A percentile compares a stretch with the other conserved stretches of the same genome.
Conservation (phyloP, 2,329 filamentous ascomycete genomes). For the Waltergamsia citrina region DNA sequence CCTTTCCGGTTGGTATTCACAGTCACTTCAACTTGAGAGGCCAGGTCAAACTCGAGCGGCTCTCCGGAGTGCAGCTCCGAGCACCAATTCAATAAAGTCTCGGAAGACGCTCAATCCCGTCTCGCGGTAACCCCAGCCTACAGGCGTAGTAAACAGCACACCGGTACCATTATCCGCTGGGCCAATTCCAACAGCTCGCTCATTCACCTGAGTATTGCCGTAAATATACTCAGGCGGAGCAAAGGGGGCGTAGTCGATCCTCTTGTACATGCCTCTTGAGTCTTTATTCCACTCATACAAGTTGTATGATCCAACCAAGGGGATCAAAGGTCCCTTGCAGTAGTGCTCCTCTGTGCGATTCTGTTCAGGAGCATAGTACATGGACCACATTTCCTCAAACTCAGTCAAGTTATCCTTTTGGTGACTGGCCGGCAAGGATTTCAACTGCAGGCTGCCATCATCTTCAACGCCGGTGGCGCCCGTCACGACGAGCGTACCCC, state of each 20-base stretch:
- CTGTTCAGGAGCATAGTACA: slow-evolving; percentile 7
- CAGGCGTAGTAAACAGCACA: slow-evolving; percentile 5
- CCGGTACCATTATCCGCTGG: slow-evolving; percentile 3
- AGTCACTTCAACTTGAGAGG: slow-evolving; percentile 7
- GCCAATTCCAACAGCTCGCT: slow-evolving; percentile 6
- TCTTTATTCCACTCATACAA: slow-evolving; percentile 7
- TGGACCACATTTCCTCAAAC: slow-evolving; percentile 5
- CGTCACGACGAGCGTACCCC: slow-evolving; percentile 7
- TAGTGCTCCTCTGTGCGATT: slow-evolving; percentile 4
- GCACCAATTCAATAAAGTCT: slow-evolving; percentile 4
- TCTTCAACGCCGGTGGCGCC: slow-evolving; percentile 6
- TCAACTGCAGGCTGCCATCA: slow-evolving; percentile 5
- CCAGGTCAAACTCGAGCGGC: slow-evolving; percentile 3
- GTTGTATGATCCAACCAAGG: slow-evolving; percentile 6
- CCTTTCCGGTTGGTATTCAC: slow-evolving; percentile 3
- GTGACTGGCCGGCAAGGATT: slow-evolving; percentile 6
- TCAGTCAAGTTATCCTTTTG: slow-evolving; percentile 2
- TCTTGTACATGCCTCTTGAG: slow-evolving; percentile 4
- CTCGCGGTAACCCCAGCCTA: slow-evolving; percentile 6
- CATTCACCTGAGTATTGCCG: slow-evolving; percentile 6
- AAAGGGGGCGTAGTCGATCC: slow-evolving; percentile 6
- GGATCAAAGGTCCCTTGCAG: slow-evolving; percentile 7
- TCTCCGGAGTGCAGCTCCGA: slow-evolving; percentile 4
- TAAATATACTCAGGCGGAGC: slow-evolving; percentile 8
- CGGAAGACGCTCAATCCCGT: slow-evolving; percentile 6